Conservation (phyloP, 2,329 filamentous ascomycete genomes). For the Pestalotiopsis fici region DNA sequence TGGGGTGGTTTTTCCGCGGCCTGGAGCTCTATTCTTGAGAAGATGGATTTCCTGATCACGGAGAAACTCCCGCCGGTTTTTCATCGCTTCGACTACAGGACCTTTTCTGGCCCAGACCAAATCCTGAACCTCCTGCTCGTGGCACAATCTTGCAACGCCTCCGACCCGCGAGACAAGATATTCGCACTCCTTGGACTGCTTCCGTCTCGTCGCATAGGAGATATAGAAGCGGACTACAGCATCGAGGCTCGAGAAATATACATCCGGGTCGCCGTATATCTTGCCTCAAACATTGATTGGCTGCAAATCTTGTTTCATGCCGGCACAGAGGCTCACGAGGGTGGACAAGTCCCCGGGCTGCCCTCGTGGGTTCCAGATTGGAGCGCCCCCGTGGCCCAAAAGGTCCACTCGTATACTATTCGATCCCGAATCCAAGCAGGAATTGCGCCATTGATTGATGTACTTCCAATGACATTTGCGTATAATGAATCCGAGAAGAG, state of each 20-base stretch:
- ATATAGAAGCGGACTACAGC: conserved; percentile 10
- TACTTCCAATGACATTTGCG: not conserved
- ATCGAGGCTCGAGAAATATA: conserved; percentile 4
- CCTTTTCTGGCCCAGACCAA: not conserved
- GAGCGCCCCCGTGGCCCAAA: not conserved
- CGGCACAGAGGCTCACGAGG: not conserved
- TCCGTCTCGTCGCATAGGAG: not conserved
- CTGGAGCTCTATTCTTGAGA: not conserved
- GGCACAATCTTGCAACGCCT: not conserved
- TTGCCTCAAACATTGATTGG: not conserved
- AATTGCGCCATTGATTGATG: not conserved
- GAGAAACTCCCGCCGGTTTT: not conserved
- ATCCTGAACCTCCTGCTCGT: conserved; percentile 5
- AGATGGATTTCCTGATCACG: not conserved
- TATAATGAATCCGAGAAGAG: not conserved
- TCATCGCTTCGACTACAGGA: not conserved
- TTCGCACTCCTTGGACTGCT: conserved; percentile 13
- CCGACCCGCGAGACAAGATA: conserved; percentile 14
- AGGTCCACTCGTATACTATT: not conserved
- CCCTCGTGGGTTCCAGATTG: conserved; percentile 16
- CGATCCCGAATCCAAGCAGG: not conserved
- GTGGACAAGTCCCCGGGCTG: not conserved
- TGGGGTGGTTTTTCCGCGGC: conserved; percentile 7
- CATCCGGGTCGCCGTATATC: conserved; percentile 7
- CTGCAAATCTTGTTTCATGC: not conserved